Evolutionary conservation across 805 yeast species (phyloP), one percentile per base, ranked within the genome.

Genomic region (Wickerhamomyces alni): DNA sequence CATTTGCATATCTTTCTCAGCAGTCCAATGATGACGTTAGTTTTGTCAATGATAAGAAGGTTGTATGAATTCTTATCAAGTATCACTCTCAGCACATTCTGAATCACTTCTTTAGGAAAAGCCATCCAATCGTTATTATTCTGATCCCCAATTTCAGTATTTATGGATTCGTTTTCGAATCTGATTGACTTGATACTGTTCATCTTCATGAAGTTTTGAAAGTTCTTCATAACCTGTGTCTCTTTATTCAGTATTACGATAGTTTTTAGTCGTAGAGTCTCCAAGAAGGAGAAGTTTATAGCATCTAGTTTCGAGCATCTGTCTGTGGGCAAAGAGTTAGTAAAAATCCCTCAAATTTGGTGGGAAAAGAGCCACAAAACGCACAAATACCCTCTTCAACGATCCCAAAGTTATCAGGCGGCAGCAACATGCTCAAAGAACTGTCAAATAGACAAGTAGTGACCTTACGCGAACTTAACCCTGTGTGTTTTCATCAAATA

Each of bases 331-430:
- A 33, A 11, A 30, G 17, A 26, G 39, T 35, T 34, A 37, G 28
- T 15, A 11, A 9, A 5, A 6, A 16, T 5, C 10, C 7, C n/a
- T 7, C 12, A n/a, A 16, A 8, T 11, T 27, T 28, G 5, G 8
- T 5, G 25, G 3, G 5, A 12, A 8, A 16, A 17, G 17, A 7
- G 2, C 8, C 10, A 5, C 9, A 37, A 5, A 11, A 53, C 68
- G 27, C 44, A 63, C 70, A 82, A 2, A 91, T 66, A 0, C 95
- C 95, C 19, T 82, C 80, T 61, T 93, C 97, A 4, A 89, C 96
- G 24, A 87, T 69, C 0, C 96, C 95, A 65, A 85, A 93, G 57
- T 85, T 86, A 36, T 87, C 91, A 1, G 99, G 98, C 2, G 96
- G 95, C 1, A 89, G 86, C 25, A 88, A 68, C 96, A 88, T 87